A percentile compares a stretch with the other conserved stretches of the same genome.
Conservation (phyloP, 208 protist genomes). For the Leishmania tarentolae region DNA sequence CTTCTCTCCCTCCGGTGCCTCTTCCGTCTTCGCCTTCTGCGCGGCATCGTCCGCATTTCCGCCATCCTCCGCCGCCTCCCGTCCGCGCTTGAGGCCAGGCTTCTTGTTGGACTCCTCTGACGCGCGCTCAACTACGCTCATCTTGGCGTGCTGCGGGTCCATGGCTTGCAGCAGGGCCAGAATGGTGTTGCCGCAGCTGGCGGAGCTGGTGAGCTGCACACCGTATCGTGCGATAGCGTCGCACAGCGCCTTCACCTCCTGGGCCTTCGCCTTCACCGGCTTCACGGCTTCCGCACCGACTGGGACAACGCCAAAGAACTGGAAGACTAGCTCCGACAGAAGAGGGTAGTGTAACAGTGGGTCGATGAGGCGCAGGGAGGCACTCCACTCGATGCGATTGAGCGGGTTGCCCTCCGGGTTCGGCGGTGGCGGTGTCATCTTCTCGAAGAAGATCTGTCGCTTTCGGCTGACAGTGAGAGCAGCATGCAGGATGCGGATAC, state of each 20-base stretch:
- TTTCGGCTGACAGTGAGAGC: constrained; percentile 41
- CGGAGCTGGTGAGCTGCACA: constrained; percentile 39
- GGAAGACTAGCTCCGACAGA: constrained; percentile 53
- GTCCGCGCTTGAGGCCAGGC: constrained; percentile 41
- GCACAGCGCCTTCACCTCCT: constrained; percentile 70
- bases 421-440: constrained; percentile 31
- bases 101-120: constrained; percentile 15
- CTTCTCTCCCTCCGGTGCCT: constrained; percentile 15
- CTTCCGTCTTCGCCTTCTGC: constrained; percentile 33
- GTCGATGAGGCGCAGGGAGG: constrained; percentile 40
- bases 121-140: constrained; percentile 17
- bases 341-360: constrained; percentile 61
- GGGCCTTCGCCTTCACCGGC: constrained; percentile 32
- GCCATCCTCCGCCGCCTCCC: constrained; percentile 34
- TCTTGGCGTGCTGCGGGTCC: constrained; percentile 43
- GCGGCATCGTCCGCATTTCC: constrained; percentile 9
- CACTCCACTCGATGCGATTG: constrained; percentile 28
- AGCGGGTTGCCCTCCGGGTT: constrained; percentile 27
- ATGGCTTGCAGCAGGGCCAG: constrained; percentile 54
- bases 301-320: constrained; percentile 56
- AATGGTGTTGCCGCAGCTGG: constrained; percentile 64
- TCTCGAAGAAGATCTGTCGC: constrained; percentile 60
- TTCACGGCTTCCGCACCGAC: constrained; percentile 16
- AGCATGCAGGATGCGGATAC: constrained; percentile 49
- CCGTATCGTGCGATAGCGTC: constrained; percentile 58